phyloP scores from a whole-genome alignment of 1,284 basidiomycete species.

The Austroboletus rostrupii region DNA sequence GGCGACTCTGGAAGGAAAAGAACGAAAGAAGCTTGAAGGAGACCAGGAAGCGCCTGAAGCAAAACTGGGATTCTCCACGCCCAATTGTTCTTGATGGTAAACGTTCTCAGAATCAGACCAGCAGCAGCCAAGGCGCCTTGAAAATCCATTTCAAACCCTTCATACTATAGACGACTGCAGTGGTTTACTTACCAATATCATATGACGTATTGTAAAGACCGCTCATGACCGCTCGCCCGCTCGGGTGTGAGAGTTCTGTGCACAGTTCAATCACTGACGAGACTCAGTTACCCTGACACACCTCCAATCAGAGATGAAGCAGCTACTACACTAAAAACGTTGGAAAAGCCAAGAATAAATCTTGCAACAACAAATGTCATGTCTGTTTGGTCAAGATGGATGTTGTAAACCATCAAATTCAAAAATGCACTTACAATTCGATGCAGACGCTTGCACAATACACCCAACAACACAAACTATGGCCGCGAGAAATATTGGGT shows the following conservation, averaged over 20 bases:
- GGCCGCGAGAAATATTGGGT: constrained; percentile 16
- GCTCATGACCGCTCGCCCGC: constrained; percentile 16
- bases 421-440: constrained; percentile 12
- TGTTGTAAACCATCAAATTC: too few species aligned
- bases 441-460: constrained; percentile 16
- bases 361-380: constrained; percentile 18
- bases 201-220: constrained; percentile 10
- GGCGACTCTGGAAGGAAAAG: too few species aligned
- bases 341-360: constrained; percentile 16
- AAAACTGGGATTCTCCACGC: constrained; percentile 29
- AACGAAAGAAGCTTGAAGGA: constrained; percentile 47
- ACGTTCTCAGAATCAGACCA: constrained; percentile 45
- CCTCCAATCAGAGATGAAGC: constrained; percentile 17
- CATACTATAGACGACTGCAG: background rate
- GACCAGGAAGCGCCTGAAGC: constrained; percentile 47
- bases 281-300: background rate
- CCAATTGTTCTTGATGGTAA: constrained; percentile 45
- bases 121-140: constrained; percentile 14
- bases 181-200: constrained; percentile 5
- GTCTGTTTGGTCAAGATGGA: constrained; percentile 3
- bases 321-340: constrained; percentile 12
- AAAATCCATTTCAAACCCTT: background rate
- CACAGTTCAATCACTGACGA: background rate
- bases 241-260: constrained; percentile 23
- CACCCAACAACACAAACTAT: constrained; percentile 12